A percentile compares a stretch with the other conserved stretches of the same genome.
Conservation (phyloP, 169 alveolate genomes). For the Plasmodium vivax region DNA sequence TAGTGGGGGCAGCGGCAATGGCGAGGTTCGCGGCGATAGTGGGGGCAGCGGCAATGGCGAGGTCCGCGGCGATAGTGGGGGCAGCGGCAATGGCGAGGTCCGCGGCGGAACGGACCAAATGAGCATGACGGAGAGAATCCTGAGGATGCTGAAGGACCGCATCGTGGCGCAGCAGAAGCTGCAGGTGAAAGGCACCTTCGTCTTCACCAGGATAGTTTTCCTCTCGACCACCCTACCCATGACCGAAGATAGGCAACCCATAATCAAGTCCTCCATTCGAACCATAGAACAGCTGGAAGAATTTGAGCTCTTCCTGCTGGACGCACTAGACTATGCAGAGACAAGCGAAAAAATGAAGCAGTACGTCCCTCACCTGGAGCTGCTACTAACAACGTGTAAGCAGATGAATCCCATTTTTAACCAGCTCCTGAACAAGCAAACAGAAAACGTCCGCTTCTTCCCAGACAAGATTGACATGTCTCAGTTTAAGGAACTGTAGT, state of each 20-base stretch:
- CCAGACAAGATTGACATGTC: constrained; percentile 65
- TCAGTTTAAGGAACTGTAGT: constrained; percentile 17
- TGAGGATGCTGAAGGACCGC: constrained; percentile 58
- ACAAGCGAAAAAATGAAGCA: constrained; percentile 53
- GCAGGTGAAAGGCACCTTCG: constrained; percentile 56
- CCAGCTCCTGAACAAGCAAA: constrained; percentile 61
- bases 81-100: no score
- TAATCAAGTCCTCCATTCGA: constrained; percentile 40
- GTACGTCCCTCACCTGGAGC: constrained; percentile 53
- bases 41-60: background rate
- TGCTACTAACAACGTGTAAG: constrained; percentile 47
- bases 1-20: background rate
- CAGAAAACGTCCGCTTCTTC: constrained; percentile 60
- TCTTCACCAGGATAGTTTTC: constrained; percentile 51
- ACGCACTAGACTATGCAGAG: constrained; percentile 69
- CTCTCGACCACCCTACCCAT: constrained; percentile 46
- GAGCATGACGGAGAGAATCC: constrained; percentile 60
- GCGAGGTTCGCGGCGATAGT: background rate
- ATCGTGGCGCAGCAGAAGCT: constrained; percentile 70
- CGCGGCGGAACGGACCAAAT: constrained; percentile 2
- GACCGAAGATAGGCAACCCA: constrained; percentile 35
- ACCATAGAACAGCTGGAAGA: constrained; percentile 67
- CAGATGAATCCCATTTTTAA: constrained; percentile 39
- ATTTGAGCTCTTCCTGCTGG: constrained; percentile 49
- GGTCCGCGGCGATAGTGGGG: background rate